Evolutionary conservation across 192 early-diverging fungal genomes (phyloP), one percentile per base, ranked within the genome.

Genomic region (Diversispora eburnea): DNA sequence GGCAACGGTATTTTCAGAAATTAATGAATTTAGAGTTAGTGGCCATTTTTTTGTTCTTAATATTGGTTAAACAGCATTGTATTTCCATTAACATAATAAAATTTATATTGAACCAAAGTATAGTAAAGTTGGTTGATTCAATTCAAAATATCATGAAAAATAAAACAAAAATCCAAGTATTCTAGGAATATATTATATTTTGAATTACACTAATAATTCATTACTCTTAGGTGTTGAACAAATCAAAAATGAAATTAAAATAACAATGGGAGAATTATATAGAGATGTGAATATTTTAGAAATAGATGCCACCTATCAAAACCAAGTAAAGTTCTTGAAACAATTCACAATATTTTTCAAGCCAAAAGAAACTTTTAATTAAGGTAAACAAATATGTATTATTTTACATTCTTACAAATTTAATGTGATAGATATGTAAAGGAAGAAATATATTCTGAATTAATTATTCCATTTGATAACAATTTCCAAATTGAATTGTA

Each of bases 271-370:
- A 9, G 20, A 67, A 48, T 7, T 49, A 9, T 15, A 10, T 48
- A 13, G 13, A 13, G 65, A 67, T 67, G 45, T 52, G 46, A 46
- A 67, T 67, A 67, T 51, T 67, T n/a, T 67, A 67, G 65, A 67
- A 67, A n/a, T 67, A 41, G 65, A 67, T 41, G 15, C 46, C 65
- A 49, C 2, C 17, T 3, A 67, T 67, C 12, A 51, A 67, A 39
- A 15, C 65, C 46, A 67, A 51, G n/a, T 49, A 67, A 67, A 67
- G 39, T 67, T 67, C 17, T 67, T 52, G 65, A 67, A 67, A 20
- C 49, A 9, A 67, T 67, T 39, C 65, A 49, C 22, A 39, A 67
- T 22, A 67, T 67, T 67, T 67, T 67, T n/a, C 17, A 67, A 17
- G 65, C 46, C 10, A 46, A 67, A 67, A 67, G 17, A 6, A 49